Evolutionary conservation across 352 stramenopile species (phyloP).

Genomic region (Pythium oligandrum): DNA sequence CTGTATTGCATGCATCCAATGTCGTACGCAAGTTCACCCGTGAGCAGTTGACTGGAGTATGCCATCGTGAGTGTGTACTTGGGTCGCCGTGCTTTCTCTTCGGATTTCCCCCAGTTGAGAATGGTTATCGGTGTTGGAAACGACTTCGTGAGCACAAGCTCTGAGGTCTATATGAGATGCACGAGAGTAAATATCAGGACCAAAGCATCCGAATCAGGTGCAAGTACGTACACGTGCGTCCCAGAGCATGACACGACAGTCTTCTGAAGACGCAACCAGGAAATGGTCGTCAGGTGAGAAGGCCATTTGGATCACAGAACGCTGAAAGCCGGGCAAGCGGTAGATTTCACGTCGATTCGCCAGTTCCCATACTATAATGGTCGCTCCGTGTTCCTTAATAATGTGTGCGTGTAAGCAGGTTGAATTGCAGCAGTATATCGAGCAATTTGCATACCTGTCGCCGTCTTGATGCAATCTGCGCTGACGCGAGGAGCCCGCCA

Average conservation of each 20-base stretch:
- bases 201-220: too few species aligned
- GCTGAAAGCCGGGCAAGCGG: conserved; percentile 51
- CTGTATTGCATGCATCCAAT: conserved; percentile 77
- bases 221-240: conserved; percentile 51
- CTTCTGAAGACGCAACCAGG: conserved; percentile 55
- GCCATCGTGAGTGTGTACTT: conserved; percentile 70
- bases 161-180: conserved; percentile 42
- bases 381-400: conserved; percentile 26
- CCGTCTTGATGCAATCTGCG: conserved; percentile 18
- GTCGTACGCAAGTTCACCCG: conserved; percentile 63
- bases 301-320: conserved; percentile 53
- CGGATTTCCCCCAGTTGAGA: conserved; percentile 61
- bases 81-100: conserved; percentile 60
- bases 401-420: neutral
- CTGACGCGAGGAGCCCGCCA: conserved; percentile 25
- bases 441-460: conserved; percentile 12
- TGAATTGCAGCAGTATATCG: neutral
- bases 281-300: conserved; percentile 81
- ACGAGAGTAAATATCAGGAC: neutral
- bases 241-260: conserved; percentile 68
- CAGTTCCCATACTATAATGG: conserved; percentile 52
- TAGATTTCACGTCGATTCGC: conserved; percentile 36
- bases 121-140: conserved; percentile 63
- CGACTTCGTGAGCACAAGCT: conserved; percentile 60
- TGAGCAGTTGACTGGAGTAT: conserved; percentile 58